Evolutionary conservation across 1,139 yeast genomes (phyloP).

Genomic region (Candida neerlandica): DNA sequence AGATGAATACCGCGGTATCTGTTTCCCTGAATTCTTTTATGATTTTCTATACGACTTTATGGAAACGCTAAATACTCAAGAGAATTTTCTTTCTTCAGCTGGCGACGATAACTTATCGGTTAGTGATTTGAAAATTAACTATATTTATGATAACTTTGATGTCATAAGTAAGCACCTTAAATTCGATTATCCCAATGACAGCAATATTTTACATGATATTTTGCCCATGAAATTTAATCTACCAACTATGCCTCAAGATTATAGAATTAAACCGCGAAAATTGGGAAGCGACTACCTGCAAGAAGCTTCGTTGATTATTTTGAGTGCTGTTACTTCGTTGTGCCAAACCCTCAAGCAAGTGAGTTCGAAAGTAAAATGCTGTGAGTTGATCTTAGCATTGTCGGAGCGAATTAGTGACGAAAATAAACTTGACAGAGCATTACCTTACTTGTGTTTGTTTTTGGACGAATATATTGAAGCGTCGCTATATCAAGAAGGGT

Average conservation of each 20-base stretch:
- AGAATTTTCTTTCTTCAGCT: constrained; percentile 19
- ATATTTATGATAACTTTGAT: constrained; percentile 59
- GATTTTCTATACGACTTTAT: constrained; percentile 71
- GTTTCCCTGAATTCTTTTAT: constrained; percentile 74
- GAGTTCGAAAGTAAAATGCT: constrained; percentile 64
- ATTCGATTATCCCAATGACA: constrained; percentile 32
- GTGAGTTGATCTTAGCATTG: constrained; percentile 75
- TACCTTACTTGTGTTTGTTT: constrained; percentile 71
- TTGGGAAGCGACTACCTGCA: constrained; percentile 26
- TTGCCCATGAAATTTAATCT: constrained; percentile 53
- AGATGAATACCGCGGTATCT: constrained; percentile 47
- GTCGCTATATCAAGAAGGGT: constrained; percentile 11
- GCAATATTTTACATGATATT: background rate
- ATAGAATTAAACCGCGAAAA: constrained; percentile 43
- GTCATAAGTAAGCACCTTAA: constrained; percentile 51
- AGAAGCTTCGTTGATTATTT: constrained; percentile 62
- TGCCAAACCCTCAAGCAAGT: constrained; percentile 67
- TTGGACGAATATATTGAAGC: constrained; percentile 38
- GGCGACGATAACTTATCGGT: constrained; percentile 27
- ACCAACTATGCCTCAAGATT: constrained; percentile 48
- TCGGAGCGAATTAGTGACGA: constrained; percentile 81
- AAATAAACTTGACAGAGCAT: constrained; percentile 78
- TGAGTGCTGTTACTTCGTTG: constrained; percentile 65
- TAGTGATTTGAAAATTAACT: constrained; percentile 63
- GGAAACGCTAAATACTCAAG: constrained; percentile 35